Base-by-base conservation (phyloP, 202 grass and related monocot genomes). In the Brachypodium distachyon region DNA sequence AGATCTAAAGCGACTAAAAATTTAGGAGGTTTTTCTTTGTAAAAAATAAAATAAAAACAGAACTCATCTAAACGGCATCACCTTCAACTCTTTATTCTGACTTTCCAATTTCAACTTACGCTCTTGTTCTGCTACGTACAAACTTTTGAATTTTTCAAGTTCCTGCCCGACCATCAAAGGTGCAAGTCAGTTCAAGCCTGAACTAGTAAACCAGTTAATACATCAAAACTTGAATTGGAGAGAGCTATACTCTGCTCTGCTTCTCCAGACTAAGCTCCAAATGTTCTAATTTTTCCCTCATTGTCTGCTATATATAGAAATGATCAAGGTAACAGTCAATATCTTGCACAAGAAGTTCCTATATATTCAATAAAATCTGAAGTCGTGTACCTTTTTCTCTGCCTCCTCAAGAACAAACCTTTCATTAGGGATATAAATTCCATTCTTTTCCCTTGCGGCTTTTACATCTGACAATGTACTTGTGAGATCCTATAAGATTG, bases 361-460 rank as follows among this genome's bases (percentile, higher is more conserved):
- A 40, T 65, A 52, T 51, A 56, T 61, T 59, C 58, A 83, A 64
- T 27, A 43, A 61, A 61, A 27, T 46, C 41, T 77, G 22, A 58
- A 66, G 50, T 41, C 22, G 82, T 61, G 32, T 23, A 93, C 93
- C 93, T 93, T 93, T 81, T 83, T 97, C 74, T 93, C 88, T 85
- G 77, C 88, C 66, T 93, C 90, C 26, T 93, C 93, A 60, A 81
- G 69, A 66, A 50, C 40, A 53, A 89, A 97, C 77, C 81, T 89
- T 72, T 93, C 93, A 48, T 83, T 78, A 65, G 93, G 70, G 66
- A 97, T 93, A 46, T 97, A 97, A 79, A 93, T 81, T 37, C 93
- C 93, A 59, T 91, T 97, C 73, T 89, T 93, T 83, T 93, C 90
- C 77, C 93, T 89, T 70, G 93, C 83, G 49, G 88, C 83, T 85